Base-by-base conservation (phyloP, 2,329 filamentous ascomycete species). In the Beauveria rudraprayagi region DNA sequence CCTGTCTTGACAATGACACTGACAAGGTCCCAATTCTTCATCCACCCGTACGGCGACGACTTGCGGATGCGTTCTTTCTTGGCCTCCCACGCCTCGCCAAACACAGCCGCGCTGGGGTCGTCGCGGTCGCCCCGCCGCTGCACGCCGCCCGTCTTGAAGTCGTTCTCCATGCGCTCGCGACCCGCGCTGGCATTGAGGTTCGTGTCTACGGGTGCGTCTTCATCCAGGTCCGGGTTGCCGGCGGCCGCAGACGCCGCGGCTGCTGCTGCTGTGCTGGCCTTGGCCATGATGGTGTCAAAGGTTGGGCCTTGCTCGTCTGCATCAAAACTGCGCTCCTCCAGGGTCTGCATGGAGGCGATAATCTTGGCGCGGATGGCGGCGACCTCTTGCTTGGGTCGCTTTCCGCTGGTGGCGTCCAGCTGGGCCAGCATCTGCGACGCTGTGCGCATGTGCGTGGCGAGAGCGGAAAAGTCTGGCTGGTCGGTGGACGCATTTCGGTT, bases 1-100 rank as follows among this genome's bases (percentile, higher is more conserved):
- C 90, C 90, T 11, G 90, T 94, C 77, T 94, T 94, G 67, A 94
- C 88, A 69, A 94, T 94, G 63, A 94, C 90, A 70, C 89, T 92
- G 64, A 94, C 80, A 26, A 94, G 80, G 69, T 94, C 90, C 90
- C 90, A 94, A 70, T 92, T 93, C 76, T 90, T 90, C 86, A 92
- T 91, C 85, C 89, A 91, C 10, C 90, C 90, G 70, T 92, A 94
- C 0, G 90, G 90, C 0, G 90, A 93, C 1, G 89, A 89, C 67
- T 89, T 88, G 63, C 90, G 83, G 70, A 94, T 91, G 22, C 90
- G 88, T 73, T 93, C 90, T 68, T 89, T 90, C 74, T 94, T 94
- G 60, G 86, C 82, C 67, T 88, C 85, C 90, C 90, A 94, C 22
- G 90, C 90, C 74, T 94, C 90, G 62, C 91, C 90, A 73, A 94